These are phyloP conservation scores for Cercophora newfieldiana DNA, from an alignment of 495 filamentous ascomycete genomes.

Conservation along the genomic window DNA sequence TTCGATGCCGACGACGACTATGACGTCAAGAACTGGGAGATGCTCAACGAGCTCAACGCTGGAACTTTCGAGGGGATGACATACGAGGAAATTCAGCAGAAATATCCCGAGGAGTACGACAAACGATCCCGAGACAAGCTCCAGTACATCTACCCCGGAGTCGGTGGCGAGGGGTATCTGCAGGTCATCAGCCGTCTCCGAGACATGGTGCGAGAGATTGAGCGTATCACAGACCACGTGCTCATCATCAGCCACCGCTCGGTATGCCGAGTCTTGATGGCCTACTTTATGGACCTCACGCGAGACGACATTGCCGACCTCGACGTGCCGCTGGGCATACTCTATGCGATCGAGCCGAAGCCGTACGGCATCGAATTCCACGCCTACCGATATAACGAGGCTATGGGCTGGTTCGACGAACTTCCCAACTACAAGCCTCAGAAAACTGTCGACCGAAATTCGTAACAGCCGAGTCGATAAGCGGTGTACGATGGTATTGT, in stretches of 20 bases:
- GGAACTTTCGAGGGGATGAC: slow-evolving; percentile 92
- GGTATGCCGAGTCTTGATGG: slow-evolving; percentile 85
- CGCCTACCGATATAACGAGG: slow-evolving; percentile 83
- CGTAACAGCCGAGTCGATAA: slow-evolving; percentile 15
- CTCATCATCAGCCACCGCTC: slow-evolving; percentile 88
- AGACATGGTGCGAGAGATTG: slow-evolving; percentile 94
- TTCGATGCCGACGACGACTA: slow-evolving; percentile 95
- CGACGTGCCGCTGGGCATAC: slow-evolving; percentile 86
- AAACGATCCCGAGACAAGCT: slow-evolving; percentile 79
- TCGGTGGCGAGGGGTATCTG: slow-evolving; percentile 92
- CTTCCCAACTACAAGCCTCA: slow-evolving; percentile 72
- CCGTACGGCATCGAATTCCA: slow-evolving; percentile 97
- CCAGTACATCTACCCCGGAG: slow-evolving; percentile 89
- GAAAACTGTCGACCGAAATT: slow-evolving; percentile 50
- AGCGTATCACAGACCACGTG: slow-evolving; percentile 94
- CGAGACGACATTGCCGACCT: slow-evolving; percentile 88
- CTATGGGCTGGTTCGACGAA: slow-evolving; percentile 76
- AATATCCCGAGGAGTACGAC: slow-evolving; percentile 74
- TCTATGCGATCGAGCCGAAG: slow-evolving; percentile 94
- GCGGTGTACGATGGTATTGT: not conserved
- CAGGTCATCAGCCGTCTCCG: slow-evolving; percentile 94
- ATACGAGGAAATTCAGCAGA: slow-evolving; percentile 79
- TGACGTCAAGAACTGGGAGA: slow-evolving; percentile 95
- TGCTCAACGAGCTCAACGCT: slow-evolving; percentile 95
- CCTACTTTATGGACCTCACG: slow-evolving; percentile 91